Evolutionary conservation across 768 basidiomycete species (phyloP).

Genomic region (Crepidotus variabilis): DNA sequence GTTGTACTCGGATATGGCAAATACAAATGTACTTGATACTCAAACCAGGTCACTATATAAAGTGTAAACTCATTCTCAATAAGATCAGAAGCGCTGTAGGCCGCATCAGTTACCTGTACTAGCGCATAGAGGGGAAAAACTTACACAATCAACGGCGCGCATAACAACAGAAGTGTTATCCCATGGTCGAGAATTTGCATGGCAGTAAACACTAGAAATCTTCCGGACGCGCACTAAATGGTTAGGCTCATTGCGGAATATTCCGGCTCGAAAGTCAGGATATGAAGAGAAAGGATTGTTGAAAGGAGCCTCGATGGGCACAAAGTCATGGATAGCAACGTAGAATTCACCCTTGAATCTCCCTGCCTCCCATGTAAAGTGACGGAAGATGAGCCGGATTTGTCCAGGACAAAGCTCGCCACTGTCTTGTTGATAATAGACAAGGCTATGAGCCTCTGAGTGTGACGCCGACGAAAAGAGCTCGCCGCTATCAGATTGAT

Average conservation of each 20-base stretch:
- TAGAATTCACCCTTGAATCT: not conserved
- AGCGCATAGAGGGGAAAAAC: not conserved
- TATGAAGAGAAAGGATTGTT: constrained; percentile 2
- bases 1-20: too few species aligned
- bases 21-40: too few species aligned
- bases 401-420: not conserved
- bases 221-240: not conserved
- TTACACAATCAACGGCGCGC: constrained; percentile 10
- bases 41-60: too few species aligned
- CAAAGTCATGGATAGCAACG: constrained; percentile 2
- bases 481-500: not conserved
- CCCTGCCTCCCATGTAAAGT: not conserved
- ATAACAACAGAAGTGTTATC: constrained; percentile 6
- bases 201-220: constrained; percentile 3
- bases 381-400: not conserved
- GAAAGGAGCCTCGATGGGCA: not conserved
- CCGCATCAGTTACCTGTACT: too few species aligned
- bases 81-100: too few species aligned
- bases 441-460: not conserved
- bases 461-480: not conserved
- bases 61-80: too few species aligned
- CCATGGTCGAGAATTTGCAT: constrained; percentile 9
- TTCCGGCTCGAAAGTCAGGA: constrained; percentile 6
- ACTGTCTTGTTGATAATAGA: not conserved
- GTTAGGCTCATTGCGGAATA: constrained; percentile 3